Conservation (phyloP, 2,329 filamentous ascomycete genomes). For the Neofusicoccum sp. region DNA sequence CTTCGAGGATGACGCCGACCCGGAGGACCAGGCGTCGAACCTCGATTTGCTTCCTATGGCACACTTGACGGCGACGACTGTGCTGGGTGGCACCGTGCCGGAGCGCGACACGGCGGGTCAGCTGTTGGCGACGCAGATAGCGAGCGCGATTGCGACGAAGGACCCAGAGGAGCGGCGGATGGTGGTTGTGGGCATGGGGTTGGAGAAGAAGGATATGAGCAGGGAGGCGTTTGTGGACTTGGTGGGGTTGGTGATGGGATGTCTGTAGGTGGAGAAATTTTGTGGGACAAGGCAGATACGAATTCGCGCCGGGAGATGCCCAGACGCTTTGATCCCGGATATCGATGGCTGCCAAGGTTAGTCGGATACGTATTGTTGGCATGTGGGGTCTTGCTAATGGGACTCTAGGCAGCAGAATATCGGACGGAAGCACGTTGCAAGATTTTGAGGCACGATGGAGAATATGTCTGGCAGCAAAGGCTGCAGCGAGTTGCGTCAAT, state of each 20-base stretch:
- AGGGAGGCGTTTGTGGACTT: slow-evolving; percentile 47
- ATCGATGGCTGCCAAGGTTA: not conserved
- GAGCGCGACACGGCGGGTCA: slow-evolving; percentile 84
- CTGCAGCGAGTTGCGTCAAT: not conserved
- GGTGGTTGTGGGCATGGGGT: slow-evolving; percentile 61
- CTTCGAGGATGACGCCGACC: slow-evolving; percentile 49
- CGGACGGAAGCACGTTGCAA: not conserved
- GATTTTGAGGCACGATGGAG: not conserved
- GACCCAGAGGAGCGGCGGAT: slow-evolving; percentile 64
- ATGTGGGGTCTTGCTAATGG: not conserved
- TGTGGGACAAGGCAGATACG: not conserved
- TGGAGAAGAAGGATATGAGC: slow-evolving; percentile 56
- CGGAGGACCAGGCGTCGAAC: slow-evolving; percentile 55
- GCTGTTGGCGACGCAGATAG: slow-evolving; percentile 86
- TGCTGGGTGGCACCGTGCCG: slow-evolving; percentile 80
- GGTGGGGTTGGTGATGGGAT: slow-evolving; percentile 44
- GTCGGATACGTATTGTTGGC: not conserved
- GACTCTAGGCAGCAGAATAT: not conserved
- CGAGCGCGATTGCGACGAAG: slow-evolving; percentile 73
- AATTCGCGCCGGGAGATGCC: slow-evolving; percentile 12
- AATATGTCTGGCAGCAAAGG: not conserved
- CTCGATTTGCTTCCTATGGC: slow-evolving; percentile 69
- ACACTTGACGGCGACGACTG: slow-evolving; percentile 81
- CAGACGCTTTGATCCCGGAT: not conserved
- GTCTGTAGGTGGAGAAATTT: slow-evolving; percentile 29